A percentile compares a stretch with the other conserved stretches of the same genome.
phyloP scores from a whole-genome alignment of 129 eudicot genomes.

The Gnaphalium uliginosum region DNA sequence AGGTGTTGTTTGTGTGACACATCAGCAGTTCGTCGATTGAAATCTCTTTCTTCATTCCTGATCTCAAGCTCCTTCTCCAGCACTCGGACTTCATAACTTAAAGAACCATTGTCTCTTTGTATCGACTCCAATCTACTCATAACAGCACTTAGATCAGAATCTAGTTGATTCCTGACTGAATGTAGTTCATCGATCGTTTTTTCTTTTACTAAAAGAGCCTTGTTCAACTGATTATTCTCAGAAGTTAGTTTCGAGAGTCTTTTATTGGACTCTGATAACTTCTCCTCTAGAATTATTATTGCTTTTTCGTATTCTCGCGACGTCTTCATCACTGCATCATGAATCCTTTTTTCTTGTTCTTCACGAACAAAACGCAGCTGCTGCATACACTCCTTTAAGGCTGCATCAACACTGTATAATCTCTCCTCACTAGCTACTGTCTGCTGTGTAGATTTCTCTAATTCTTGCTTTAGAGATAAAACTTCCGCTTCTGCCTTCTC shows the following conservation, averaged over 20 bases:
- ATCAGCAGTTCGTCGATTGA: conserved; percentile 67
- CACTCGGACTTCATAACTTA: conserved; percentile 75
- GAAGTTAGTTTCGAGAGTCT: conserved; percentile 47
- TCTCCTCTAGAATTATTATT: conserved; percentile 44
- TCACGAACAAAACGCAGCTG: conserved; percentile 87
- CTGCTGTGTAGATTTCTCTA: conserved; percentile 61
- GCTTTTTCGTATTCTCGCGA: conserved; percentile 66
- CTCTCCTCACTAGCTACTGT: conserved; percentile 66
- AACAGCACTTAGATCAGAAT: conserved; percentile 53
- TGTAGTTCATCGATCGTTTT: conserved; percentile 55
- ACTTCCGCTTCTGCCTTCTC: conserved; percentile 83
- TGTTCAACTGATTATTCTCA: conserved; percentile 63
- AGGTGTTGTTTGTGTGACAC: conserved; percentile 74
- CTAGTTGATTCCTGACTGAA: conserved; percentile 44
- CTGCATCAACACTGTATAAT: conserved; percentile 64
- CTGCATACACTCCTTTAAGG: conserved; percentile 91
- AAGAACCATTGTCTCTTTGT: conserved; percentile 72
- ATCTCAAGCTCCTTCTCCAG: conserved; percentile 91
- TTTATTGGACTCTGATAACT: conserved; percentile 56
- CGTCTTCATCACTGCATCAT: conserved; percentile 64
- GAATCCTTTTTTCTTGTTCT: conserved; percentile 82
- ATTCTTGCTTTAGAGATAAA: conserved; percentile 62
- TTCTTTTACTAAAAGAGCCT: conserved; percentile 62
- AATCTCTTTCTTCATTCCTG: conserved; percentile 86
- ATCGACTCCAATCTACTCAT: conserved; percentile 54